Evolutionary conservation across 331 rosid genomes (phyloP).

Genomic region (Acacia concinna): DNA sequence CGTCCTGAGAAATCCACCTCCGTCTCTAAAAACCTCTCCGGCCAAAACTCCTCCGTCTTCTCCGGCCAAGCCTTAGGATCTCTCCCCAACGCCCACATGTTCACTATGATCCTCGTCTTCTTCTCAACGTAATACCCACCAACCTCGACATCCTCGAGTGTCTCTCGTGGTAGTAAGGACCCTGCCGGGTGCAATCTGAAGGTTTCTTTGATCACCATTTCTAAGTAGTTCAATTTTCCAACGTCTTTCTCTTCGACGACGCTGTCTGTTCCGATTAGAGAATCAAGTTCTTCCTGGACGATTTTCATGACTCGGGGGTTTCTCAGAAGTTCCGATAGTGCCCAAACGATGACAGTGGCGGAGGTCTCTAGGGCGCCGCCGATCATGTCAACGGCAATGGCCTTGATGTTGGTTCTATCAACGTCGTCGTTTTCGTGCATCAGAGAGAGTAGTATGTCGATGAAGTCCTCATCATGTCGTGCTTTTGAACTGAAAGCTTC

Average conservation of each 20-base stretch:
- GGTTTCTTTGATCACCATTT: not conserved
- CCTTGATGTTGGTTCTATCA: slow-evolving; percentile 12
- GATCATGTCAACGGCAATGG: not conserved
- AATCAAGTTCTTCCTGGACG: not conserved
- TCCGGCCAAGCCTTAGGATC: not conserved
- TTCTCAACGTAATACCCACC: not conserved
- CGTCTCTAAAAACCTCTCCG: not conserved
- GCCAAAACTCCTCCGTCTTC: slow-evolving; percentile 12
- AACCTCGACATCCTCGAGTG: not conserved
- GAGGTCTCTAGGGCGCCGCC: slow-evolving; percentile 4
- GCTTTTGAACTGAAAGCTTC: not conserved
- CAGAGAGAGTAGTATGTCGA: not conserved
- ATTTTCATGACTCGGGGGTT: not conserved
- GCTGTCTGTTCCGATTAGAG: not conserved
- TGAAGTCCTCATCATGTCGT: not conserved
- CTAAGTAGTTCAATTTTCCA: not conserved
- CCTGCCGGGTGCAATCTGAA: slow-evolving; percentile 3
- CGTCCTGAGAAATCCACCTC: slow-evolving; percentile 1
- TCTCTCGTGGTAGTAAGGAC: not conserved
- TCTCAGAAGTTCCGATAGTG: not conserved
- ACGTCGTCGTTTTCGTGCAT: not conserved
- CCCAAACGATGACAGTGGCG: not conserved
- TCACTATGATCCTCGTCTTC: not conserved
- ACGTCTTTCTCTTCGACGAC: not conserved
- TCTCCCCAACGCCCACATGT: slow-evolving; percentile 1